Conservation (phyloP, 2,329 filamentous ascomycete species). For the Alternaria tenuissima region DNA sequence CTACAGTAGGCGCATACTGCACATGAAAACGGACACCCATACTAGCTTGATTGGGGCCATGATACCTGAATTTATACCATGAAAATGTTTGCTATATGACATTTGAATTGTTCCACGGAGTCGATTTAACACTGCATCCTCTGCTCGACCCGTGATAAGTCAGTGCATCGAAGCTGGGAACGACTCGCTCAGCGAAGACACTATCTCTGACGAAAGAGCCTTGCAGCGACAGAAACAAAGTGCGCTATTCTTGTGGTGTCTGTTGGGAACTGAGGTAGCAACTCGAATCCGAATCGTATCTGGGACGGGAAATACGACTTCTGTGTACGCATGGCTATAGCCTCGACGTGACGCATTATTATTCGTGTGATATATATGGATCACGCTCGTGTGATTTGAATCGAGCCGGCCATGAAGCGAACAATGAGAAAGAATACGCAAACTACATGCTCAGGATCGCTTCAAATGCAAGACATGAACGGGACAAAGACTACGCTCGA, state of each 20-base stretch:
- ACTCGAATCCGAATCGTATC: not conserved
- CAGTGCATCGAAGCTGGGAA: too few relatives aligned
- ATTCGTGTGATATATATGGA: not conserved
- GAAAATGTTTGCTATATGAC: accelerated
- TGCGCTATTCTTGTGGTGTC: not conserved
- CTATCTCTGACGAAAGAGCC: too few relatives aligned
- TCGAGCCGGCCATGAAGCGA: not conserved
- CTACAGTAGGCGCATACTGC: not conserved
- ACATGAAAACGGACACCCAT: too few relatives aligned
- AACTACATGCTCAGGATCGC: not conserved
- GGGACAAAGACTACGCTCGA: not conserved
- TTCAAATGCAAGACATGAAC: slow-evolving; percentile 1
- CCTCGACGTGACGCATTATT: not conserved
- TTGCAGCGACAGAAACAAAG: slow-evolving; percentile 2
- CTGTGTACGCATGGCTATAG: not conserved
- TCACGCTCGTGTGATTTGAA: not conserved
- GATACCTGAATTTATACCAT: not conserved
- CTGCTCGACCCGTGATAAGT: too few relatives aligned
- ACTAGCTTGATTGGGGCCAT: not conserved
- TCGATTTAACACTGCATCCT: not conserved
- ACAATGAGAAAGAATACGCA: not conserved
- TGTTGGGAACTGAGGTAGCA: not conserved
- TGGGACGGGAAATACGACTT: not conserved
- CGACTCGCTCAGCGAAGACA: too few relatives aligned
- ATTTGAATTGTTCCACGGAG: too few relatives aligned